Conservation (phyloP, 305 asterid genomes). For the Solanum hybrid region DNA sequence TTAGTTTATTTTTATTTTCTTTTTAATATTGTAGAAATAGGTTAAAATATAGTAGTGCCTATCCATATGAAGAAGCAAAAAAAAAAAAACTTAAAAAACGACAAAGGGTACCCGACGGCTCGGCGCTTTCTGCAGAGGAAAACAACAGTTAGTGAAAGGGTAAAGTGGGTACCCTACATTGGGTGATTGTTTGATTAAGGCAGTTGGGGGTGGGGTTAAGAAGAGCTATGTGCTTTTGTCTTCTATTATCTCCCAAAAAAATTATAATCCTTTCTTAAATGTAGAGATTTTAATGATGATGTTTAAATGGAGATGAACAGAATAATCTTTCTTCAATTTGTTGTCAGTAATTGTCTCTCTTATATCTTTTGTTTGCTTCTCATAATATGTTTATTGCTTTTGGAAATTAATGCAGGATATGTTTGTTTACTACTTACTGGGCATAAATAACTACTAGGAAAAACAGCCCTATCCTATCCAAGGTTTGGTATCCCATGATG, state of each 20-base stretch:
- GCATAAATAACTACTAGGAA: neutral
- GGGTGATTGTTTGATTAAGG: slow-evolving; percentile 25
- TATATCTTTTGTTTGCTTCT: neutral
- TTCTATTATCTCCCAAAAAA: neutral
- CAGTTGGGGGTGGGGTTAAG: neutral
- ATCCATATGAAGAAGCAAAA: slow-evolving; percentile 12
- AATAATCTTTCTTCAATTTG: slow-evolving; percentile 20
- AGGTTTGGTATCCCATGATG: neutral
- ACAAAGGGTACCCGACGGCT: slow-evolving; percentile 28
- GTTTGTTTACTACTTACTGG: neutral
- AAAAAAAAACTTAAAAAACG: neutral
- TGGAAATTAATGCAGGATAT: neutral
- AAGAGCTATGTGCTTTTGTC: slow-evolving; percentile 9
- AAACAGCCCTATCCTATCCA: neutral
- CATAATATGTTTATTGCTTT: neutral
- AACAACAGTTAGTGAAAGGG: slow-evolving; percentile 7
- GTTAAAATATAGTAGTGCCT: slow-evolving; percentile 6
- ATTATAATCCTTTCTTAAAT: slow-evolving; percentile 2
- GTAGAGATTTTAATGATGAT: slow-evolving; percentile 24
- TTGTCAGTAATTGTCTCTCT: slow-evolving; percentile 7
- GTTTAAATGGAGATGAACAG: slow-evolving; percentile 22
- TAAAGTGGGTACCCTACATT: slow-evolving; percentile 22
- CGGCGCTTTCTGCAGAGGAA: slow-evolving; percentile 33
- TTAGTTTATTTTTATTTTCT: slow-evolving; percentile 17
- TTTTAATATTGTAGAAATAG: neutral